Conservation (phyloP, 805 yeast species). For the Teunomyces barrocoloradensis region DNA sequence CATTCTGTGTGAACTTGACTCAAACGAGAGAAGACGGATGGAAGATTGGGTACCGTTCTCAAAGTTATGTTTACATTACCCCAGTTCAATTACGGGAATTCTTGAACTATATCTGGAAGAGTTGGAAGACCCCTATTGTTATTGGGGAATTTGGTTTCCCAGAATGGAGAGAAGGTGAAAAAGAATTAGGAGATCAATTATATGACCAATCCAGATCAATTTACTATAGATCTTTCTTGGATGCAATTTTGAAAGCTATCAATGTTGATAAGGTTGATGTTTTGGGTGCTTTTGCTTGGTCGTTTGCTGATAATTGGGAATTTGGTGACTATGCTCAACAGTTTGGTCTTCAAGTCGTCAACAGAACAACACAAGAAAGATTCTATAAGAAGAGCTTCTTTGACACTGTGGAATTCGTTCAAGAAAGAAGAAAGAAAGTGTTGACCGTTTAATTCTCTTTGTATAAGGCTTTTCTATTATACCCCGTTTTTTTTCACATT, state of each 20-base stretch:
- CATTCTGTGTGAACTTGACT: conserved; percentile 21
- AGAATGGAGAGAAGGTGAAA: conserved; percentile 26
- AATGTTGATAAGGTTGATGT: conserved; percentile 24
- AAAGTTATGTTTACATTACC: conserved; percentile 19
- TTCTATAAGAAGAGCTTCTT: conserved; percentile 17
- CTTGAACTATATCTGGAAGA: conserved; percentile 24
- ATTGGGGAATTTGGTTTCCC: conserved; percentile 36
- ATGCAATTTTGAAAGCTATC: conserved; percentile 21
- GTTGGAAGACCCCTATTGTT: conserved; percentile 22
- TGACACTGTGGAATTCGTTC: conserved; percentile 1
- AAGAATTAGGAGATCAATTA: conserved; percentile 21
- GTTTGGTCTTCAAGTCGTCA: conserved; percentile 24
- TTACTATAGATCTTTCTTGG: conserved; percentile 26
- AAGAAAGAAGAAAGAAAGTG: conserved; percentile 5
- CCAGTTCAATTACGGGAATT: conserved; percentile 22
- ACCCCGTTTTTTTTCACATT: background rate
- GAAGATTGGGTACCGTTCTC: conserved; percentile 20
- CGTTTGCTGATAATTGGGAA: conserved; percentile 32
- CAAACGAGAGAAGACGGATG: conserved; percentile 15
- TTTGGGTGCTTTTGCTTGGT: conserved; percentile 32
- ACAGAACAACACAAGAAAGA: conserved; percentile 25
- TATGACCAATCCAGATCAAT: conserved; percentile 26
- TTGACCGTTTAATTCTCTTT: too few relatives aligned
- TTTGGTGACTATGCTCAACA: conserved; percentile 24
- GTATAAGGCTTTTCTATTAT: background rate